These are phyloP conservation scores for Mycocentrospora acerina DNA, from an alignment of 2,329 filamentous ascomycete genomes.

Conservation along the genomic window DNA sequence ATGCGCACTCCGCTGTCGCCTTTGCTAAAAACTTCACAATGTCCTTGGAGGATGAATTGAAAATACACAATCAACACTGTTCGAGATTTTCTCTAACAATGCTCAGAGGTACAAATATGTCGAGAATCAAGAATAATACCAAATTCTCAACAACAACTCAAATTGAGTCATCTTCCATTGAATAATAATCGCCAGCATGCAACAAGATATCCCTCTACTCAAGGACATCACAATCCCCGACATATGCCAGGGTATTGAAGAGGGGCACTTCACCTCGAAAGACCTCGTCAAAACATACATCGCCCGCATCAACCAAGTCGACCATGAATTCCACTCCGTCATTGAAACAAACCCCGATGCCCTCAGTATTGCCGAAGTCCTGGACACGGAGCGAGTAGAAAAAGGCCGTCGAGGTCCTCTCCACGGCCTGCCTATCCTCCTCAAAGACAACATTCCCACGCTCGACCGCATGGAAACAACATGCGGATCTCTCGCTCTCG, in stretches of 20 bases:
- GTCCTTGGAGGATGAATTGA: no score
- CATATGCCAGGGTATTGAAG: neutral
- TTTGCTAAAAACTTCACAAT: no score
- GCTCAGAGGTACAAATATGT: no score
- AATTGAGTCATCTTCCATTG: no score
- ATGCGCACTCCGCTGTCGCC: no score
- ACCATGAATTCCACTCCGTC: slow-evolving; percentile 58
- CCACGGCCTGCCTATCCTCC: slow-evolving; percentile 61
- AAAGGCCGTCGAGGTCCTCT: slow-evolving; percentile 51
- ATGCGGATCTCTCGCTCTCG: slow-evolving; percentile 62
- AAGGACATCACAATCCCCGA: slow-evolving; percentile 1
- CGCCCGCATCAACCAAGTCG: slow-evolving; percentile 56
- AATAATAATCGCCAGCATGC: no score
- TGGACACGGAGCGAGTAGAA: slow-evolving; percentile 48
- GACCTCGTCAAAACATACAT: slow-evolving; percentile 57
- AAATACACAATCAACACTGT: no score
- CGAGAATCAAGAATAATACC: no score
- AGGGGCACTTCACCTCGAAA: slow-evolving; percentile 50
- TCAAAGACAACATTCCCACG: slow-evolving; percentile 66
- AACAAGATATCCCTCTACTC: neutral
- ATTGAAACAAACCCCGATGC: slow-evolving; percentile 53
- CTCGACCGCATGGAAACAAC: slow-evolving; percentile 14
- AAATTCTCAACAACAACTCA: no score
- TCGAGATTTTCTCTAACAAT: no score
- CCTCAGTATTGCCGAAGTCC: slow-evolving; percentile 47